Conservation (phyloP, 148 eudicot species). For the Tetragonia tetragonoides region DNA sequence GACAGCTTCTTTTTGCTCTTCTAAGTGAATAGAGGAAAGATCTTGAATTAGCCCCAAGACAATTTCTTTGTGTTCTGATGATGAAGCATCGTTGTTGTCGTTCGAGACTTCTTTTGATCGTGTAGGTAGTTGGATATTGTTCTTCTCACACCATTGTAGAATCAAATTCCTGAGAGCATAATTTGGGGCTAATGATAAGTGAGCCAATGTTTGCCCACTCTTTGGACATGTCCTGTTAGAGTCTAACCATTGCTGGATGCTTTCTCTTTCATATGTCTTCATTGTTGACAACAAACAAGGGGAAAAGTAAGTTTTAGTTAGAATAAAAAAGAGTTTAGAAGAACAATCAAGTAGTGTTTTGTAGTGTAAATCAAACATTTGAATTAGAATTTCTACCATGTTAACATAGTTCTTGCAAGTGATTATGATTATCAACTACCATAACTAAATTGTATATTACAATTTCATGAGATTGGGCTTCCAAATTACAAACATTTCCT, state of each 20-base stretch:
- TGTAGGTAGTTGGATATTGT: conserved; percentile 44
- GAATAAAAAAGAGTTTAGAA: background rate
- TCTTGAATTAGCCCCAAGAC: conserved; percentile 41
- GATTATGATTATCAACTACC: too few species aligned
- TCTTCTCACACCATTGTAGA: conserved; percentile 73
- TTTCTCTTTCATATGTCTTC: conserved; percentile 72
- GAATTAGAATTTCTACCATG: too few species aligned
- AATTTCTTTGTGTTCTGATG: conserved; percentile 30
- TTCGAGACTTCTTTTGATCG: conserved; percentile 3
- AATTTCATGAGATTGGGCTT: too few species aligned
- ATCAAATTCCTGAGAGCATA: conserved; percentile 73
- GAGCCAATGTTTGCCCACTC: conserved; percentile 56
- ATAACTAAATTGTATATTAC: too few species aligned
- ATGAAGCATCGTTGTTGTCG: conserved; percentile 7
- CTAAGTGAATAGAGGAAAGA: conserved; percentile 45
- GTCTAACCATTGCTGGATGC: conserved; percentile 74
- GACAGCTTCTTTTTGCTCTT: conserved; percentile 57
- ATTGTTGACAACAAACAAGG: background rate
- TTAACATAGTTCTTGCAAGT: too few species aligned
- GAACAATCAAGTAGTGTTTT: too few species aligned
- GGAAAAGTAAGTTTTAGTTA: background rate
- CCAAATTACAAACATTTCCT: too few species aligned
- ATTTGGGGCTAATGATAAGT: conserved; percentile 58
- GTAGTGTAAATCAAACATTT: too few species aligned
- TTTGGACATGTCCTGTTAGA: conserved; percentile 61